Conservation (phyloP, 768 basidiomycete species). For the Agrocybe chaxingu region DNA sequence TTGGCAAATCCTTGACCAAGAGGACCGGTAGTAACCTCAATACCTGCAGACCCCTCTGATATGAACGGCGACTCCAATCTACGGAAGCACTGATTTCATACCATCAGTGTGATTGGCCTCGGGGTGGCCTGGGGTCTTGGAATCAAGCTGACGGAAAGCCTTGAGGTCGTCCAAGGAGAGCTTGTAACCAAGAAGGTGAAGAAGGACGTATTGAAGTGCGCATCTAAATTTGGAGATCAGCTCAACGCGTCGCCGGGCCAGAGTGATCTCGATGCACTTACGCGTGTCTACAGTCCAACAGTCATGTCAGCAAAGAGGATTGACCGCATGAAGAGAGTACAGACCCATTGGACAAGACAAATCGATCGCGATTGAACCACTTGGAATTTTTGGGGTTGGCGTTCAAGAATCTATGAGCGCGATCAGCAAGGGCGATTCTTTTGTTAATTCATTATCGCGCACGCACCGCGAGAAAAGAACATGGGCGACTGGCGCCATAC, state of each 20-base stretch:
- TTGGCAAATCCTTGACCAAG: conserved; percentile 94
- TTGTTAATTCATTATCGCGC: background rate
- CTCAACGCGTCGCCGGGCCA: background rate
- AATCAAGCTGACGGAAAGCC: conserved; percentile 87
- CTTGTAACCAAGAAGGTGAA: conserved; percentile 92
- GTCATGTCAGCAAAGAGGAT: conserved; percentile 10
- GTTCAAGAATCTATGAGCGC: conserved; percentile 65
- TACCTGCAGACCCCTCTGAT: conserved; percentile 33
- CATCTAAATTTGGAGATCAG: conserved; percentile 49
- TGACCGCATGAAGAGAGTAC: conserved; percentile 21
- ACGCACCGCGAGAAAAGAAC: conserved; percentile 72
- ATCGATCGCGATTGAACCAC: conserved; percentile 97
- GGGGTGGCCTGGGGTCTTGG: conserved; percentile 91
- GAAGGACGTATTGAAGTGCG: conserved; percentile 88
- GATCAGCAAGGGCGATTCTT: conserved; percentile 6
- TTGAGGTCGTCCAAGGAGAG: conserved; percentile 91
- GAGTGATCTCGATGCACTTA: conserved; percentile 33
- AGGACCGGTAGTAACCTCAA: conserved; percentile 94
- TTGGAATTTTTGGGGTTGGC: conserved; percentile 86
- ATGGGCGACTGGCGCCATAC: conserved; percentile 83
- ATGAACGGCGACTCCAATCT: background rate
- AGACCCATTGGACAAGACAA: conserved; percentile 93
- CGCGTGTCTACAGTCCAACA: conserved; percentile 57
- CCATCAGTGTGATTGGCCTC: conserved; percentile 62
- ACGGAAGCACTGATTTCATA: conserved; percentile 7